Base-by-base conservation (phyloP, 495 filamentous ascomycete species). In the Lepraria neglecta region DNA sequence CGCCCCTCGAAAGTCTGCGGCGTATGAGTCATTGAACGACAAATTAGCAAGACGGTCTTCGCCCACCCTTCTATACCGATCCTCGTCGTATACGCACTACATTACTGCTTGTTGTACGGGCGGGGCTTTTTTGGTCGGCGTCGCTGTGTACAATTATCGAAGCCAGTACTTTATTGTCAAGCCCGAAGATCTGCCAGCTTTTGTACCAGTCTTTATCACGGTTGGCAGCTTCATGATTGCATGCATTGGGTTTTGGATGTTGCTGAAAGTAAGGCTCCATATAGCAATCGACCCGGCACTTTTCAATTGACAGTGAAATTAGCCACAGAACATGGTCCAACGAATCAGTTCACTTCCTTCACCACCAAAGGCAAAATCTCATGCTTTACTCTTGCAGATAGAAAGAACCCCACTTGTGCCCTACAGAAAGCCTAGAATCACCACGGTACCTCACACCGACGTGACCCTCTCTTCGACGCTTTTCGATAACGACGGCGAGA, bases 391-490 rank as follows among this genome's bases (percentile, higher is more conserved):
- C 21, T 31, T 69, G 15, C 67, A 56, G 48, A 58, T 70, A 30
- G 64, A 67, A 38, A 52, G 64, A 17, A 56, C 28, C n/a, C 71
- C 73, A 15, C 63, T 75, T 56, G 58, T 76, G n/a, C 79, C 78
- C 5, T 76, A 77, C 64, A 66, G 54, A 35, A 74, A 71, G 64
- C 73, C 74, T 10, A 72, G 67, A 53, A 64, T 71, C 28, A 66
- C 80, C 54, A 73, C 74, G 27, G 76, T 73, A 10, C 53, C 72
- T 38, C 72, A 74, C 1, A 70, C 67, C 28, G 75, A 77, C 38
- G 66, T 79, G 19, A 65, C 69, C 30, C 72, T 78, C 50, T 70
- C 74, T 12, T 72, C 72, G 43, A 69, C 65, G 38, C 44, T 80
- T 14, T 71, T 70, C 15, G 54, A 65, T 43, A 53, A 60, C 12